phyloP scores from a whole-genome alignment of 2,329 filamentous ascomycete species.

The Cercospora brassicicola region DNA sequence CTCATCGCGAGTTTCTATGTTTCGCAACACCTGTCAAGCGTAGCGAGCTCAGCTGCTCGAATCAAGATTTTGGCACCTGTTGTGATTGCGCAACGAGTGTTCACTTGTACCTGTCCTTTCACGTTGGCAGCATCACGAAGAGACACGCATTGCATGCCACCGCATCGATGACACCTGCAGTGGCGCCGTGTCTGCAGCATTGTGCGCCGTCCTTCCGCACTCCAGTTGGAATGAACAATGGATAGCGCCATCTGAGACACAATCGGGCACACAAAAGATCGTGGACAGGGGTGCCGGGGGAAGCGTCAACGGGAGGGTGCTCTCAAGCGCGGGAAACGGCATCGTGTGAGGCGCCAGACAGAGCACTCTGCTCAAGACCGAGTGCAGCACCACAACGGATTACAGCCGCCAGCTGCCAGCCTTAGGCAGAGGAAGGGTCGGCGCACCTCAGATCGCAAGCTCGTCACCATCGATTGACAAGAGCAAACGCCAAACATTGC shows the following conservation, averaged over 20 bases:
- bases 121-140: constrained; percentile 29
- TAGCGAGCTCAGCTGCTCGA: constrained; percentile 7
- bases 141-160: constrained; percentile 26
- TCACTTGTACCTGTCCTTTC: constrained; percentile 26
- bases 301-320: constrained; percentile 17
- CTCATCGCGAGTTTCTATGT: background rate
- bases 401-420: constrained; percentile 16
- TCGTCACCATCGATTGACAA: background rate
- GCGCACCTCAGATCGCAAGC: background rate
- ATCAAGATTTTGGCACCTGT: constrained; percentile 12
- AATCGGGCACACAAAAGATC: constrained; percentile 25
- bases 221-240: constrained; percentile 27
- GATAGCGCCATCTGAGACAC: constrained; percentile 30
- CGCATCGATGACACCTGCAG: constrained; percentile 27
- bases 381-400: constrained; percentile 18
- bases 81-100: constrained; percentile 5
- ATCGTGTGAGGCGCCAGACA: constrained; percentile 23
- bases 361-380: constrained; percentile 11
- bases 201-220: constrained; percentile 23
- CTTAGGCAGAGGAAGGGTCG: constrained; percentile 11
- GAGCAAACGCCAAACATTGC: constrained; percentile 29
- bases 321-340: constrained; percentile 17
- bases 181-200: constrained; percentile 20
- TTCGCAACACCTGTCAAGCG: constrained; percentile 12
- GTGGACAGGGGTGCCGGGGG: constrained; percentile 18